Evolutionary conservation across 495 filamentous ascomycete genomes (phyloP).

Genomic region (Penicillium bialowiezense): DNA sequence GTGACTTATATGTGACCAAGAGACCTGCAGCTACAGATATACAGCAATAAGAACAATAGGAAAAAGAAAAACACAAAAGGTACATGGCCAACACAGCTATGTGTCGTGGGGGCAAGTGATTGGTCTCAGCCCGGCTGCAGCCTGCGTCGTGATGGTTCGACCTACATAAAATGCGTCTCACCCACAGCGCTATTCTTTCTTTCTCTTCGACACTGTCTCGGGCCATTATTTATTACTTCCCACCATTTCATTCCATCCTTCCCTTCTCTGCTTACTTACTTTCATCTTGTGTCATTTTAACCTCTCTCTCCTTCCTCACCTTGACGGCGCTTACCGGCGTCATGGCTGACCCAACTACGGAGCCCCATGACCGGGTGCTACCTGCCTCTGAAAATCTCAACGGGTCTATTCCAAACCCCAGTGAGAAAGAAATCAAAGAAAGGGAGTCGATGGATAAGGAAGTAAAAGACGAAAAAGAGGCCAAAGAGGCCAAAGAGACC

Average conservation of each 20-base stretch:
- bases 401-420: conserved; percentile 7
- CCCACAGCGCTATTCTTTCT: conserved; percentile 10
- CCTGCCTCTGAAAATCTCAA: too few relatives aligned
- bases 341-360: conserved; percentile 28
- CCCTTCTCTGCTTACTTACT: background rate
- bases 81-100: background rate
- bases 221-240: background rate
- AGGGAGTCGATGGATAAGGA: conserved; percentile 18
- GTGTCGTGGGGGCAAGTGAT: conserved; percentile 9
- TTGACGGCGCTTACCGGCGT: too few relatives aligned
- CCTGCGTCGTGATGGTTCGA: background rate
- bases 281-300: too few relatives aligned
- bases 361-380: too few relatives aligned
- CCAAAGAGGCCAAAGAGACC: conserved; percentile 8
- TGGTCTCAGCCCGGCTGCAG: conserved; percentile 4
- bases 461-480: conserved; percentile 3
- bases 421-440: conserved; percentile 22
- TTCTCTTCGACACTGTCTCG: conserved; percentile 2
- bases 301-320: too few relatives aligned
- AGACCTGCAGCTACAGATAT: too few relatives aligned
- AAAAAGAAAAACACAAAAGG: background rate
- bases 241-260: conserved; percentile 1
- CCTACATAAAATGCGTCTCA: conserved; percentile 11
- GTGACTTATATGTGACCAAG: too few relatives aligned
- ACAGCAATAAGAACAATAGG: too few relatives aligned